These are phyloP conservation scores for Sclerotinia borealis DNA, from an alignment of 2,329 filamentous ascomycete genomes.

Conservation along the genomic window DNA sequence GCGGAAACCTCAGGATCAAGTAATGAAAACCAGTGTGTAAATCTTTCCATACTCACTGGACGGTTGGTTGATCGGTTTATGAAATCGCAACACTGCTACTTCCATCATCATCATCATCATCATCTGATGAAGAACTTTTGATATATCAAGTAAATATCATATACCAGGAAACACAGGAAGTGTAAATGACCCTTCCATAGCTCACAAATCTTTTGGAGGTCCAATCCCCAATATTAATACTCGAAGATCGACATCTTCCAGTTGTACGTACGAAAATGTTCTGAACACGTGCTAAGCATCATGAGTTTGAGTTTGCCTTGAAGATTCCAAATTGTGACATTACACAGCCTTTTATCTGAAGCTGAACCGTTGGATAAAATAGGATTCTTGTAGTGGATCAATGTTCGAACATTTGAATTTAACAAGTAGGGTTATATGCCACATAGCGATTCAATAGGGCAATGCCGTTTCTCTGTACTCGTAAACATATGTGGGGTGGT, in stretches of 20 bases:
- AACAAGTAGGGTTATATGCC: neutral
- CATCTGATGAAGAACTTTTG: neutral
- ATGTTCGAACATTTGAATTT: neutral
- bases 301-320: neutral
- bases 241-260: neutral
- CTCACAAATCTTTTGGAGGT: neutral
- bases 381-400: neutral
- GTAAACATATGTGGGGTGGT: neutral
- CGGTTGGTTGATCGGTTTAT: neutral
- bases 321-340: neutral
- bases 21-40: neutral
- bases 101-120: no score
- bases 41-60: neutral
- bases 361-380: neutral
- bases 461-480: neutral
- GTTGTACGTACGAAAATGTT: neutral
- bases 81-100: neutral
- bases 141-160: neutral
- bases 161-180: neutral
- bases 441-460: neutral
- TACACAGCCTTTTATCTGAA: neutral
- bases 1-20: no score
- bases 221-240: neutral
- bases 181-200: neutral
- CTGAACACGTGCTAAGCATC: neutral